Evolutionary conservation across 1,139 yeast genomes (phyloP).

Genomic region (Taiozyma onychis): DNA sequence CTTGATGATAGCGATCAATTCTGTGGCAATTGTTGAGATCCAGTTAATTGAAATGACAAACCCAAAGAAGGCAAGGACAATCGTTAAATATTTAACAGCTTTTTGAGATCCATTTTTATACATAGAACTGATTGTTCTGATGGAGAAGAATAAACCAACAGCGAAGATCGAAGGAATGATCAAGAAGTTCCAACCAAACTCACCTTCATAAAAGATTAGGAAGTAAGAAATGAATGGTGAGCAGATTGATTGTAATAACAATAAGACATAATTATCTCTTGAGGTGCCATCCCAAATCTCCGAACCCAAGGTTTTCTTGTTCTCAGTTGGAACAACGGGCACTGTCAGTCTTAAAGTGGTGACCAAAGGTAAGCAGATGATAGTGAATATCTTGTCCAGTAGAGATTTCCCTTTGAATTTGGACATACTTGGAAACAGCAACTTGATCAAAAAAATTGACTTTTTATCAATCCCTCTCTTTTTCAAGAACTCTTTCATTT

Average conservation of each 20-base stretch:
- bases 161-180: constrained; percentile 6
- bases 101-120: constrained; percentile 1
- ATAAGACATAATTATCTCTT: constrained; percentile 7
- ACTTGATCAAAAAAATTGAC: not conserved
- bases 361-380: constrained; percentile 40
- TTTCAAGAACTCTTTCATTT: not conserved
- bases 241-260: constrained; percentile 17
- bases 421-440: constrained; percentile 25
- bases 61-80: constrained; percentile 44
- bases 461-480: not conserved
- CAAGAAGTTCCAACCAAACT: constrained; percentile 3
- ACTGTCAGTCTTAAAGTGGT: constrained; percentile 40
- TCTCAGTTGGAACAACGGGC: constrained; percentile 37
- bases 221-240: constrained; percentile 18
- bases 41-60: constrained; percentile 65
- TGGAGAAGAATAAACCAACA: constrained; percentile 5
- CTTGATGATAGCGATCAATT: constrained; percentile 63
- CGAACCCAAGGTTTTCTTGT: constrained; percentile 9
- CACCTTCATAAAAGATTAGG: constrained; percentile 15
- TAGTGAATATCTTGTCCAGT: constrained; percentile 24
- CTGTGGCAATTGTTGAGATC: constrained; percentile 74
- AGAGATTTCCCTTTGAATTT: constrained; percentile 19
- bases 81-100: constrained; percentile 1
- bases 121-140: constrained; percentile 5
- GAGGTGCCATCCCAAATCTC: not conserved